Evolutionary conservation across 2,329 filamentous ascomycete genomes (phyloP), one percentile per base, ranked within the genome.

Genomic region (Herpotrichia juniperi): DNA sequence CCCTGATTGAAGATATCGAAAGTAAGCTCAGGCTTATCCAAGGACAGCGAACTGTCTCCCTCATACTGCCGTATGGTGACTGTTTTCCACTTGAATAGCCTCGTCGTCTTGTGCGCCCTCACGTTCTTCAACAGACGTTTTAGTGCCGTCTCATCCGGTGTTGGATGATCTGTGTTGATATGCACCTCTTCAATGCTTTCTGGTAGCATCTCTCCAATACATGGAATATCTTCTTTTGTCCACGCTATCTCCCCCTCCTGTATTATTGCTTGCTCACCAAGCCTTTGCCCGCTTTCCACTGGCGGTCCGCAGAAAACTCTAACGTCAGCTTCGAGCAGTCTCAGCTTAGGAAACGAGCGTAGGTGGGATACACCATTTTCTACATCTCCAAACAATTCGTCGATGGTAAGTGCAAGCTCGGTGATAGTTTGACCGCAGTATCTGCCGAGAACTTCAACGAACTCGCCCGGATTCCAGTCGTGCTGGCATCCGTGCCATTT

Each of bases 401-500:
- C 69, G 14, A 73, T 62, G 0, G 69, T 72, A 24, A 73, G 52
- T 11, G 68, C 68, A n/a, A 73, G 53, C 1, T 70, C 63, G 12
- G 49, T 51, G 10, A 73, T 55, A 9, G 50, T 60, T 12, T 54
- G 47, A 21, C 69, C 62, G 22, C 62, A 64, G 42, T 66, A 54
- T 17, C 54, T 57, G 11, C 62, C 64, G 9, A 73, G 34, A 6
- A 56, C 51, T 47, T 69, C 59, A 12, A 64, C 32, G 26, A 73
- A 64, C n/a, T 63, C 59, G 5, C 69, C 69, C 1, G 67, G 57
- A 25, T 71, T 73, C 69, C 69, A 73, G 48, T 73, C 68, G 30
- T 61, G 52, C 17, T 64, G 57, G 17, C 66, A 58, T 21, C 63
- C 68, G 24, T 69, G 63, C 63, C 65, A 68, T 51, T 73, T 73